Base-by-base conservation (phyloP, 164 flowering plant species). In the Kalanchoe fedtschenkoi region DNA sequence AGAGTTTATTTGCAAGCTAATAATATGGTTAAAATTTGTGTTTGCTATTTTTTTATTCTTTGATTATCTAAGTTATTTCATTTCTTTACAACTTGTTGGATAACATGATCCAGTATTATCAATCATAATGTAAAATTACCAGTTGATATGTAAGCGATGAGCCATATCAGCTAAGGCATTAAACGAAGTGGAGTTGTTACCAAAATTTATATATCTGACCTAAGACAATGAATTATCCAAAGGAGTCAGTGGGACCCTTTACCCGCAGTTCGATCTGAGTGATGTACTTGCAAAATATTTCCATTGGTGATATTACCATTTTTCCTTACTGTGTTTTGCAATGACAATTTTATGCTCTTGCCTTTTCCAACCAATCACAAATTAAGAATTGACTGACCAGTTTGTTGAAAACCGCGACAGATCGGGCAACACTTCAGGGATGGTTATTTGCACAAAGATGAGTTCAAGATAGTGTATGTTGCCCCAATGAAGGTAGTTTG, bases 401-500 rank as follows among this genome's bases (percentile, higher is more conserved):
- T 34, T 17, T 62, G 47, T 34, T 19, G 16, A 38, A 33, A 62
- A 64, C 21, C 70, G 11, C 63, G 68, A 71, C 95, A 95, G 99
- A 88, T 95, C 73, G 79, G 77, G 58, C 95, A 88, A 65, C 99
- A 91, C 69, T 95, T 91, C 74, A 82, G 74, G 79, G 96, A 87
- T 75, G 99, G 99, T 43, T 81, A 81, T 75, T 71, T 95, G 83
- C 96, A 84, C 64, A 95, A 88, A 71, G 77, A 87, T 62, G 87
- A 95, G 63, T 95, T 95, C 73, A 88, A 95, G 78, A 85, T 95
- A 71, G 95, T 95, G 73, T 95, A 95, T 81, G 97, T 91, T 74
- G 99, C 99, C 74, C 99, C 97, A 0, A 91, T 95, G 99, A 95
- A 95, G 97, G 99, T 91, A 74, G 22, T 38, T 47, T 17, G 41